Evolutionary conservation across 164 flowering plant species (phyloP).

Genomic region (Nymphaea colorata): DNA sequence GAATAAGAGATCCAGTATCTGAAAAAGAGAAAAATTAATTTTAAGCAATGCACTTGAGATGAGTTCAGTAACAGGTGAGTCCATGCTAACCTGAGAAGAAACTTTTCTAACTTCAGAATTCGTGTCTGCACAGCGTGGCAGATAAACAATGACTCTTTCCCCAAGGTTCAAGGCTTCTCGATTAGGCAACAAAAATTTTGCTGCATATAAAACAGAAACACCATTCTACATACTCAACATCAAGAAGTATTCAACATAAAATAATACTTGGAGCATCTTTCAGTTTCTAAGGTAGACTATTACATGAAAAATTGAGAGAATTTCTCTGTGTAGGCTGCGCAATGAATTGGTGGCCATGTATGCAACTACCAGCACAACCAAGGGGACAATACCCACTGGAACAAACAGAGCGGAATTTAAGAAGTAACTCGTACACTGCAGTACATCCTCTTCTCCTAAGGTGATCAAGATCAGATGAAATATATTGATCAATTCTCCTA

Average conservation of each 20-base stretch:
- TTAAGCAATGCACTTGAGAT: too few species aligned
- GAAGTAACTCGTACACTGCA: slow-evolving; percentile 77
- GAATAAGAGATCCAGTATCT: slow-evolving; percentile 91
- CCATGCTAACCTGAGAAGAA: slow-evolving; percentile 63
- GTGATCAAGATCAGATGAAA: slow-evolving; percentile 70
- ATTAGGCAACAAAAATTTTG: slow-evolving; percentile 76
- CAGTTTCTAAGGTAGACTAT: neutral
- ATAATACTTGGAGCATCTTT: neutral
- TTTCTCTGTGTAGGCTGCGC: slow-evolving; percentile 44
- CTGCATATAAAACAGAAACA: slow-evolving; percentile 23
- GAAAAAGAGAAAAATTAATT: neutral
- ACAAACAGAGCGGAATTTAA: slow-evolving; percentile 72
- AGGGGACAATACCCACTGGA: slow-evolving; percentile 65
- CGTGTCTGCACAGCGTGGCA: slow-evolving; percentile 96
- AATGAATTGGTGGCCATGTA: slow-evolving; percentile 39
- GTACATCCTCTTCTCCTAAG: slow-evolving; percentile 85
- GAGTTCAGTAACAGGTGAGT: too few species aligned
- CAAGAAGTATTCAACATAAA: neutral
- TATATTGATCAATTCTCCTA: slow-evolving; percentile 80
- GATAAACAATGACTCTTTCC: slow-evolving; percentile 75
- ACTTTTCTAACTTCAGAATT: slow-evolving; percentile 77
- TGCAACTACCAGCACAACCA: slow-evolving; percentile 76
- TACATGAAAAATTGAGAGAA: slow-evolving; percentile 66
- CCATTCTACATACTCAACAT: neutral
- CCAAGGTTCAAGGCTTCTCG: slow-evolving; percentile 79